Evolutionary conservation across 345 rosid species (phyloP).

Genomic region (Citrus australasica): DNA sequence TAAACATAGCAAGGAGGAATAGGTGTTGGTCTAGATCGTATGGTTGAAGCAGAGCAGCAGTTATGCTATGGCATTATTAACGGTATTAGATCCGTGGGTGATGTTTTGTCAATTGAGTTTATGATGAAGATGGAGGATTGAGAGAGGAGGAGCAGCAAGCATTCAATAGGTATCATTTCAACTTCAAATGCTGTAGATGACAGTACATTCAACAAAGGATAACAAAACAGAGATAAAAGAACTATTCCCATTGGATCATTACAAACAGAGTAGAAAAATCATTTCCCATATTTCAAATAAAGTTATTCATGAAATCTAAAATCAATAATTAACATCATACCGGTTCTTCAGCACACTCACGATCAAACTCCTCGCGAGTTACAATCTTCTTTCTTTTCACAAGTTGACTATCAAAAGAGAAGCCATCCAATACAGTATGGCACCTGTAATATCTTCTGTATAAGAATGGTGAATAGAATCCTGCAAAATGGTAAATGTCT

Average conservation of each 20-base stretch:
- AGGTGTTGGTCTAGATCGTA: neutral
- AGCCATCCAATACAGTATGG: slow-evolving; percentile 58
- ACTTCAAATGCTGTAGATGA: neutral
- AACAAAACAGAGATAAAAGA: neutral
- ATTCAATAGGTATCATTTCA: neutral
- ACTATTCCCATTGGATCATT: neutral
- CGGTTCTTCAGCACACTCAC: slow-evolving; percentile 68
- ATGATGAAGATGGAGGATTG: neutral
- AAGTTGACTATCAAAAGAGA: slow-evolving; percentile 62
- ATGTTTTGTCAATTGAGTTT: neutral
- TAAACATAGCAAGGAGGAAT: neutral
- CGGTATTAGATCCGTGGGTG: neutral
- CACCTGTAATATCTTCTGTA: slow-evolving; percentile 88
- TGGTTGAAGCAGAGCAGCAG: neutral
- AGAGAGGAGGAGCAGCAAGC: neutral
- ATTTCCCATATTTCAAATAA: slow-evolving; percentile 2
- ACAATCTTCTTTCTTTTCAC: slow-evolving; percentile 61
- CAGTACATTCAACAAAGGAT: neutral
- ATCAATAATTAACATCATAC: slow-evolving; percentile 35
- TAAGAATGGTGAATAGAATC: slow-evolving; percentile 76
- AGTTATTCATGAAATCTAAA: neutral
- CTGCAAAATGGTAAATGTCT: slow-evolving; percentile 34
- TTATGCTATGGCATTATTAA: neutral
- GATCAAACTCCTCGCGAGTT: slow-evolving; percentile 54
- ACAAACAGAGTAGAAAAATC: neutral